Percentiles rank a stretch among this genome's conserved stretches.
Evolutionary conservation across 192 early-diverging fungal species (phyloP).

Genomic region (Entophlyctis helioformis): DNA sequence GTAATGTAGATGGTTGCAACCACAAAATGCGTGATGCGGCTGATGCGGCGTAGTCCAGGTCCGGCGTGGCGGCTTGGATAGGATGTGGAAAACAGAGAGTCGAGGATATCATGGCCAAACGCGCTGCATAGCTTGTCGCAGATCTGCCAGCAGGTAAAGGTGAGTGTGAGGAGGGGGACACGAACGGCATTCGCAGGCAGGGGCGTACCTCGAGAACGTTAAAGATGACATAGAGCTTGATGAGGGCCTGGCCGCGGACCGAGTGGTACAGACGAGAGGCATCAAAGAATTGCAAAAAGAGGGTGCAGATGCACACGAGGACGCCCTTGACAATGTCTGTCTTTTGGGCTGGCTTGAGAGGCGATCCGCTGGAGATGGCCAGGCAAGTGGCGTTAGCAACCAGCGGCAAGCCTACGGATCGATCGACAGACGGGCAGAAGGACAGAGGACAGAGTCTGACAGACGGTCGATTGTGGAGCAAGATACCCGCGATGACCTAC

Average conservation of each 20-base stretch:
- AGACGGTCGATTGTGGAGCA: no score
- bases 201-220: constrained; percentile 74
- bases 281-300: constrained; percentile 69
- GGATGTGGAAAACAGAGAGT: constrained; percentile 88
- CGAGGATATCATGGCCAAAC: constrained; percentile 89
- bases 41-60: constrained; percentile 21
- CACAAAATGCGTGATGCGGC: constrained; percentile 45
- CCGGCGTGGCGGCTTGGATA: constrained; percentile 50
- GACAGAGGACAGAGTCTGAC: no score
- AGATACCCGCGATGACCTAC: no score
- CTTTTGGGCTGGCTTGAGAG: constrained; percentile 67
- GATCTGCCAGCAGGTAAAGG: constrained; percentile 32
- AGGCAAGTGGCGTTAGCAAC: no score
- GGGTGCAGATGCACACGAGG: constrained; percentile 62
- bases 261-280: constrained; percentile 85
- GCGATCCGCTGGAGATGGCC: not conserved
- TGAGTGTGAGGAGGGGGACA: not conserved
- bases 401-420: no score
- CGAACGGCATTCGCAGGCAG: not conserved
- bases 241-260: constrained; percentile 86
- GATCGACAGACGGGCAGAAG: no score
- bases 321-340: constrained; percentile 84
- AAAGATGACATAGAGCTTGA: constrained; percentile 97
- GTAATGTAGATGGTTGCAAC: constrained; percentile 78
- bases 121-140: constrained; percentile 88